phyloP scores from a whole-genome alignment of 2,329 filamentous ascomycete genomes.

The Lachnellula suecica region DNA sequence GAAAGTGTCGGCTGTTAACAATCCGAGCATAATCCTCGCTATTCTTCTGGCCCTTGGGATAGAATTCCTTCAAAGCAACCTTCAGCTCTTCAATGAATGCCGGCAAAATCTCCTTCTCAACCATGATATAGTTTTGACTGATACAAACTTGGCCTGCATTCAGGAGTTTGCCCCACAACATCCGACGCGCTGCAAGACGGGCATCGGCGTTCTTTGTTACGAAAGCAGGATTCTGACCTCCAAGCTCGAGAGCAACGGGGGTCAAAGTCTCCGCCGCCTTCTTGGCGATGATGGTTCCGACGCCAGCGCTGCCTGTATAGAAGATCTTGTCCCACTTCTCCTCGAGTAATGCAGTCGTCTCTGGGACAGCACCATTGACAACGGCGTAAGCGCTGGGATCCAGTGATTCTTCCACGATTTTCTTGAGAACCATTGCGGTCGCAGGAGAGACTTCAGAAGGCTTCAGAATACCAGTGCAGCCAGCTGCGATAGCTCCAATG shows the following conservation, averaged over 20 bases:
- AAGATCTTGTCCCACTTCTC: constrained; percentile 98
- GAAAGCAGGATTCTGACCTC: constrained; percentile 89
- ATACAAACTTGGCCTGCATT: constrained; percentile 92
- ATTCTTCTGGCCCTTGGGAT: constrained; percentile 76
- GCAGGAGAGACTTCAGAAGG: constrained; percentile 81
- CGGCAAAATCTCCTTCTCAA: constrained; percentile 72
- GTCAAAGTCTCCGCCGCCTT: constrained; percentile 89
- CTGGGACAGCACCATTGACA: constrained; percentile 77
- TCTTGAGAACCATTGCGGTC: constrained; percentile 75
- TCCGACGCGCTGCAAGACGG: constrained; percentile 74
- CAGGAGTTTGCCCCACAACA: constrained; percentile 85
- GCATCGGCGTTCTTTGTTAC: constrained; percentile 82
- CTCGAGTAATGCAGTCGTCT: constrained; percentile 79
- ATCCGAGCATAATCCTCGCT: constrained; percentile 79
- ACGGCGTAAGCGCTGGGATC: constrained; percentile 75
- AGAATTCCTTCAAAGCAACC: constrained; percentile 71
- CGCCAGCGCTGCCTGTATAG: constrained; percentile 79
- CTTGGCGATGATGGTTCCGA: constrained; percentile 84
- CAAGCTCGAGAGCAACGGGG: constrained; percentile 85
- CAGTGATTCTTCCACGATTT: constrained; percentile 72
- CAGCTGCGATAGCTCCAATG: constrained; percentile 87
- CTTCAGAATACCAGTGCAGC: constrained; percentile 88
- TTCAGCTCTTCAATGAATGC: constrained; percentile 75
- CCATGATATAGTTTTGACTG: constrained; percentile 86
- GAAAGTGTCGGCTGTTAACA: constrained; percentile 76